A percentile compares a stretch with the other conserved stretches of the same genome.
phyloP scores from a whole-genome alignment of 495 filamentous ascomycete genomes.

The Friedmanniomyces endolithicus region DNA sequence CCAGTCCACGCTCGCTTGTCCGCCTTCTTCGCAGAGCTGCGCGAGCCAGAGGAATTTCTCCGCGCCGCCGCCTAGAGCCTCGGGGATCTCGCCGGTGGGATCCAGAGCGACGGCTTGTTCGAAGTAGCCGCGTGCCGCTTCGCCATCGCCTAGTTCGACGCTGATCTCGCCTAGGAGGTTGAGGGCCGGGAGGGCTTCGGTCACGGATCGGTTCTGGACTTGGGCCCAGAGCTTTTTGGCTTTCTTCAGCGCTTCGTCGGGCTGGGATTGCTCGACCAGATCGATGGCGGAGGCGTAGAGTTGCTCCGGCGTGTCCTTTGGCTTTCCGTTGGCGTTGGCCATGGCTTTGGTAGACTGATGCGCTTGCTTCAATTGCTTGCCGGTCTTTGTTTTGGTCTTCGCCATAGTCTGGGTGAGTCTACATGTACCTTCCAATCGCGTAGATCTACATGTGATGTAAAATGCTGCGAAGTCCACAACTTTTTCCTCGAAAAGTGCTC shows the following conservation, averaged over 20 bases:
- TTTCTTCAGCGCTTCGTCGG: constrained; percentile 52
- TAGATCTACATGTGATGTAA: no score
- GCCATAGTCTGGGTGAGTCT: constrained; percentile 21
- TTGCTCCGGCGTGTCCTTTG: constrained; percentile 33
- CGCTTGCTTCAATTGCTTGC: constrained; percentile 13
- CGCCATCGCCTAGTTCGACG: constrained; percentile 70
- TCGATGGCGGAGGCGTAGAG: constrained; percentile 57
- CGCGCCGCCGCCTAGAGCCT: constrained; percentile 60
- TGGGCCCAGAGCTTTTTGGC: constrained; percentile 50
- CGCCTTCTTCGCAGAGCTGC: constrained; percentile 80
- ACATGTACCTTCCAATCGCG: no score
- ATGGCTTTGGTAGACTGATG: constrained; percentile 19
- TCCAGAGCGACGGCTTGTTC: constrained; percentile 57
- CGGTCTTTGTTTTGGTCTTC: constrained; percentile 23
- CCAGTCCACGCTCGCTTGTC: constrained; percentile 71
- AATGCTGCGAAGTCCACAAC: no score
- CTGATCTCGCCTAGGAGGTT: constrained; percentile 73
- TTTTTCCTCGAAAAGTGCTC: no score
- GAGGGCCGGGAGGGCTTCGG: constrained; percentile 48
- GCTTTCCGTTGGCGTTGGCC: constrained; percentile 19
- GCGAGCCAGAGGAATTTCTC: constrained; percentile 96
- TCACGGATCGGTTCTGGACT: constrained; percentile 31
- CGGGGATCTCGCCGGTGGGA: constrained; percentile 49
- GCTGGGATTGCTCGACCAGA: constrained; percentile 57
- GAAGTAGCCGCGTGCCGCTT: constrained; percentile 57